phyloP scores from a whole-genome alignment of 2,329 filamentous ascomycete genomes.

The Laburnicola sp. region DNA sequence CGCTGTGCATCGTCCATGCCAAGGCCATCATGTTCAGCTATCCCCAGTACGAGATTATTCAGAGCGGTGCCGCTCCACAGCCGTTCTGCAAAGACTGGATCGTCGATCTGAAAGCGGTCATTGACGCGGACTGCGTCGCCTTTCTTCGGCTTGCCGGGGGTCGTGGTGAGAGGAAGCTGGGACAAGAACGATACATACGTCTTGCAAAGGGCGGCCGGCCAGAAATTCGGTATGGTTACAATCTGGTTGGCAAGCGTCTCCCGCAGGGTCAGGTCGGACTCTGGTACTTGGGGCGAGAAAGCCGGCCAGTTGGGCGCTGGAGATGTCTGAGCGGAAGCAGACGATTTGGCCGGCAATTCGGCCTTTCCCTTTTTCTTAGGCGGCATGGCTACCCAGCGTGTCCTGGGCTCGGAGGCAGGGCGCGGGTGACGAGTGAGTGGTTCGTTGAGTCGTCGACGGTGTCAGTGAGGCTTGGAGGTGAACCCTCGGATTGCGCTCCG shows the following conservation, averaged over 20 bases:
- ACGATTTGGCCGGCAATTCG: slow-evolving; percentile 8
- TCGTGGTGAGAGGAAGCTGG: slow-evolving; percentile 72
- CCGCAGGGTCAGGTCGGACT: slow-evolving; percentile 64
- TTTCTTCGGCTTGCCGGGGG: slow-evolving; percentile 74
- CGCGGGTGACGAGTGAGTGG: not conserved
- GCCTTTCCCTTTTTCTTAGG: slow-evolving; percentile 35
- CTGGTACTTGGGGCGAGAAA: slow-evolving; percentile 69
- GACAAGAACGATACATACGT: slow-evolving; percentile 74
- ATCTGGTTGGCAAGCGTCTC: slow-evolving; percentile 67
- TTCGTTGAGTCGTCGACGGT: too few relatives aligned
- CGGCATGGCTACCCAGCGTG: slow-evolving; percentile 31
- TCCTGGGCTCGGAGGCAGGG: too few relatives aligned
- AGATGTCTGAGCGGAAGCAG: slow-evolving; percentile 2
- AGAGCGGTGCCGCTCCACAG: slow-evolving; percentile 80
- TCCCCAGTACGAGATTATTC: slow-evolving; percentile 57
- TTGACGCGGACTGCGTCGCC: slow-evolving; percentile 85
- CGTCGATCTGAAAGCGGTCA: slow-evolving; percentile 82
- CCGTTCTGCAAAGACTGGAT: slow-evolving; percentile 70
- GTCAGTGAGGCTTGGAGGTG: too few relatives aligned
- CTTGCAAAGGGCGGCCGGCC: slow-evolving; percentile 73
- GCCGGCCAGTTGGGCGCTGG: slow-evolving; percentile 67
- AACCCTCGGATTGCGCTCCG: too few relatives aligned
- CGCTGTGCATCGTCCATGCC: slow-evolving; percentile 36
- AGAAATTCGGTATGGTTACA: slow-evolving; percentile 72
- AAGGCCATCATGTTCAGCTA: slow-evolving; percentile 41